phyloP scores from a whole-genome alignment of 345 rosid species.

The Brassica carinata region DNA sequence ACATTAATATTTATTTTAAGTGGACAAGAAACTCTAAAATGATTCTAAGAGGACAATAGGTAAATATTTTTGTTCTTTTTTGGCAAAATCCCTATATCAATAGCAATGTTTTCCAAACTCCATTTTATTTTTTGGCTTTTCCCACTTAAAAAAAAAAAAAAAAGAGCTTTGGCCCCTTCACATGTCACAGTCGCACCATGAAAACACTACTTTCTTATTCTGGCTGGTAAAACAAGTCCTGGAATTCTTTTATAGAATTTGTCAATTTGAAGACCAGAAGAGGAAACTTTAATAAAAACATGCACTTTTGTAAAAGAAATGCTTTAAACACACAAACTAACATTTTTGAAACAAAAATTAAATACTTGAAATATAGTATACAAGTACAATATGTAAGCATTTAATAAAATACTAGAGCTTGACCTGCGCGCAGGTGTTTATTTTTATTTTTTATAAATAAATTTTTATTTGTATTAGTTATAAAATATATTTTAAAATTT shows the following conservation, averaged over 20 bases:
- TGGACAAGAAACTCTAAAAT: too few relatives aligned
- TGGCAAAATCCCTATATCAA: not conserved
- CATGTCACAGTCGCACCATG: constrained; percentile 15
- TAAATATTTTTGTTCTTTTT: too few relatives aligned
- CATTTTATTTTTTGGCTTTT: constrained; percentile 14
- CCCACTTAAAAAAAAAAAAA: not conserved
- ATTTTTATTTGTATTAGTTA: too few relatives aligned
- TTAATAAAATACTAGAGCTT: too few relatives aligned
- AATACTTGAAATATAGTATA: too few relatives aligned
- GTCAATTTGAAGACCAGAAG: constrained; percentile 14
- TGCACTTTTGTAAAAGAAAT: not conserved
- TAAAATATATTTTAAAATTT: too few relatives aligned
- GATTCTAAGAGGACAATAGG: too few relatives aligned
- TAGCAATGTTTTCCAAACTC: constrained; percentile 6
- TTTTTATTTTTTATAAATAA: too few relatives aligned
- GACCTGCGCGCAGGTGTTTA: too few relatives aligned
- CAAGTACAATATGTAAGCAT: not conserved
- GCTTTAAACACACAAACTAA: not conserved
- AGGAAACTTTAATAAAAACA: not conserved
- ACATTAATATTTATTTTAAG: too few relatives aligned
- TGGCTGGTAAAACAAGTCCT: not conserved
- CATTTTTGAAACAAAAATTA: not conserved
- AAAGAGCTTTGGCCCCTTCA: not conserved
- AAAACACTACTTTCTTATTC: constrained; percentile 12
- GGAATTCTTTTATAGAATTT: not conserved